Evolutionary conservation across 2,329 filamentous ascomycete species (phyloP).

Genomic region (Fusarium abutilonis): DNA sequence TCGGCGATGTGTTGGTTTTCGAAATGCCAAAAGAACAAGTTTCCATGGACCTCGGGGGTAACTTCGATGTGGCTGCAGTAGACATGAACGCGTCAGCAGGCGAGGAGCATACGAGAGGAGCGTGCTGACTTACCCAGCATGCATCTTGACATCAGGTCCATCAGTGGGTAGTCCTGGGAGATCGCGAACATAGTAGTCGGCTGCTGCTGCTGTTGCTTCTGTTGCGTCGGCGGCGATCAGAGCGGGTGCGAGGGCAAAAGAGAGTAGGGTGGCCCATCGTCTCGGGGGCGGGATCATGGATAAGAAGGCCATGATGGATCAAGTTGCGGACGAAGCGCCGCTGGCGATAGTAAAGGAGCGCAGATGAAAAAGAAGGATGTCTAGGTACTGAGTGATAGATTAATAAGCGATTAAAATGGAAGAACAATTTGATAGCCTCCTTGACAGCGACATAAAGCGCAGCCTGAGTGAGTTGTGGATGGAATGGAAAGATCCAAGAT

Average conservation of each 20-base stretch:
- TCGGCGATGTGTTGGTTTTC: conserved; percentile 96
- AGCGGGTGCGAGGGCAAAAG: conserved; percentile 56
- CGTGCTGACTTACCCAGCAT: conserved; percentile 80
- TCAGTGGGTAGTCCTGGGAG: conserved; percentile 84
- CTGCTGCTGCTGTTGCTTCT: conserved; percentile 51
- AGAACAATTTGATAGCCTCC: conserved; percentile 5
- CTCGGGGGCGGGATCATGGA: conserved; percentile 40
- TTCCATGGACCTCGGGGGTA: conserved; percentile 83
- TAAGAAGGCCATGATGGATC: conserved; percentile 42
- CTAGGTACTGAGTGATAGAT: conserved; percentile 9
- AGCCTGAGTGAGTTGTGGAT: conserved; percentile 21
- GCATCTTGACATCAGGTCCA: conserved; percentile 87
- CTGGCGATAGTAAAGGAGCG: conserved; percentile 14
- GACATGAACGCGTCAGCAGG: conserved; percentile 38
- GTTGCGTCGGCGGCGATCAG: conserved; percentile 47
- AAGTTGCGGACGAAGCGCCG: conserved; percentile 34
- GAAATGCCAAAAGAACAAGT: conserved; percentile 99
- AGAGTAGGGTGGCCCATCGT: conserved; percentile 48
- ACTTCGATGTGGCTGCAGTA: conserved; percentile 85
- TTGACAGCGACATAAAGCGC: conserved; percentile 18
- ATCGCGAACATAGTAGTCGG: conserved; percentile 88
- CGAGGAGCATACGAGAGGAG: conserved; percentile 5
- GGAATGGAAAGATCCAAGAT: conserved; percentile 23
- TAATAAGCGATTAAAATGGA: conserved; percentile 9
- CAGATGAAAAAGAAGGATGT: conserved; percentile 11